phyloP scores from a whole-genome alignment of 148 eudicot genomes.

The Rhododendron molle region DNA sequence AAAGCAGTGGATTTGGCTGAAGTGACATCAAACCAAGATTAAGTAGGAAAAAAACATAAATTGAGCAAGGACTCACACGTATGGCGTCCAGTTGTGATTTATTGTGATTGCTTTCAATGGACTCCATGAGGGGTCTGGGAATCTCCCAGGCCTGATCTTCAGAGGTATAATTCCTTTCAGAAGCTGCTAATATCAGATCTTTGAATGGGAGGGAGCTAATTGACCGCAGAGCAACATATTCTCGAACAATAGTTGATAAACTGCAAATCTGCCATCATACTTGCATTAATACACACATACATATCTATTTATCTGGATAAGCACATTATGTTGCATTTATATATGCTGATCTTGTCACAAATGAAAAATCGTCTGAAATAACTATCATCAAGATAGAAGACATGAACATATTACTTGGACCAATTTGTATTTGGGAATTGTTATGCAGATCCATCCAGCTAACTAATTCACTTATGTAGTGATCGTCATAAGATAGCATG shows the following conservation, averaged over 20 bases:
- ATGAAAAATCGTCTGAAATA: not conserved
- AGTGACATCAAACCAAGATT: not conserved
- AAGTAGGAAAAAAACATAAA: conserved; percentile 1
- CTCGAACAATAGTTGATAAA: conserved; percentile 89
- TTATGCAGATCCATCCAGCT: not conserved
- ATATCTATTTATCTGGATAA: not conserved
- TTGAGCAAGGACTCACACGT: conserved; percentile 47
- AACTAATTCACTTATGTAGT: not conserved
- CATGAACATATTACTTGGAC: not conserved
- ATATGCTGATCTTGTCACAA: conserved; percentile 2
- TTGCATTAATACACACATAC: not conserved
- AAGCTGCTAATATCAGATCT: conserved; percentile 74
- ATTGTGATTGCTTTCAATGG: conserved; percentile 80
- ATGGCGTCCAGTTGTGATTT: conserved; percentile 83
- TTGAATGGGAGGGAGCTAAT: conserved; percentile 68
- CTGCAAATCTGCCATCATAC: conserved; percentile 60
- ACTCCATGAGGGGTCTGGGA: conserved; percentile 62
- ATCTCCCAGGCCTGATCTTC: conserved; percentile 75
- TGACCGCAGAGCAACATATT: conserved; percentile 86
- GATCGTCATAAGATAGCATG: not conserved
- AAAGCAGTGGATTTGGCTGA: not conserved
- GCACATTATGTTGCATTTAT: conserved; percentile 6
- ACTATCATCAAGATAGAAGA: not conserved
- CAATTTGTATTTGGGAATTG: not conserved
- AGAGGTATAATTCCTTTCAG: conserved; percentile 41